Percentiles rank a stretch among this genome's conserved stretches.
Evolutionary conservation across 306 rosid genomes (phyloP).

Genomic region (Geum urbanum): DNA sequence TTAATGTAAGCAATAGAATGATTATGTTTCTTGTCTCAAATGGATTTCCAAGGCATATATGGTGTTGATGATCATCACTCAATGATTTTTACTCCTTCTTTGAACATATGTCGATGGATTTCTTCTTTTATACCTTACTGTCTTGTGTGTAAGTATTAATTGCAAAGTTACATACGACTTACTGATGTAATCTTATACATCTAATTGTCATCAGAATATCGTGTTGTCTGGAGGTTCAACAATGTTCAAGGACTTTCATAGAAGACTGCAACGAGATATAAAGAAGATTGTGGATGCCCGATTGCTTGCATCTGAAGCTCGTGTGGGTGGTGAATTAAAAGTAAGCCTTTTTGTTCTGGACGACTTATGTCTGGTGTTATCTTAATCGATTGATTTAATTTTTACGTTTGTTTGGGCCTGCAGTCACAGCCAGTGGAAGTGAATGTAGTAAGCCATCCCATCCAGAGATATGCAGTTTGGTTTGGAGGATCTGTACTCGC

Average conservation of each 20-base stretch:
- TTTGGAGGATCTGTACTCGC: slow-evolving; percentile 99
- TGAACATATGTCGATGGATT: not conserved
- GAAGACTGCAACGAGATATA: slow-evolving; percentile 96
- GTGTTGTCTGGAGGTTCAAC: slow-evolving; percentile 98
- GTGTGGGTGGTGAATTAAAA: slow-evolving; percentile 67
- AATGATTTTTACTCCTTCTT: slow-evolving; percentile 3
- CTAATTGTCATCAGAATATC: slow-evolving; percentile 55
- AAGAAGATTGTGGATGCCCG: slow-evolving; percentile 94
- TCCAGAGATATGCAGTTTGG: slow-evolving; percentile 99
- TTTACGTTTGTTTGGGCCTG: slow-evolving; percentile 14
- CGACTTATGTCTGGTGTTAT: not conserved
- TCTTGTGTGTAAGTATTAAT: not conserved
- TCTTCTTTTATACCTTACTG: not conserved
- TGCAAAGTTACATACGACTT: slow-evolving; percentile 3
- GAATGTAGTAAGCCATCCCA: slow-evolving; percentile 91
- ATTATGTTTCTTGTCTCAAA: not conserved
- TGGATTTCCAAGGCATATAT: not conserved
- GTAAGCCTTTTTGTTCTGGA: slow-evolving; percentile 35
- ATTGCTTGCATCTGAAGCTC: slow-evolving; percentile 77
- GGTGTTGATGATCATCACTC: not conserved
- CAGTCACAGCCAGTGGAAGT: slow-evolving; percentile 98
- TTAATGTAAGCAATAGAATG: slow-evolving; percentile 5
- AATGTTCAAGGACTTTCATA: slow-evolving; percentile 96
- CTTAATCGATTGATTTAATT: not conserved
- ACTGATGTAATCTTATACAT: slow-evolving; percentile 2